A percentile compares a stretch with the other conserved stretches of the same genome.
These are phyloP conservation scores for Trichoderma lentiforme DNA, from an alignment of 2,329 filamentous ascomycete species.

Conservation along the genomic window DNA sequence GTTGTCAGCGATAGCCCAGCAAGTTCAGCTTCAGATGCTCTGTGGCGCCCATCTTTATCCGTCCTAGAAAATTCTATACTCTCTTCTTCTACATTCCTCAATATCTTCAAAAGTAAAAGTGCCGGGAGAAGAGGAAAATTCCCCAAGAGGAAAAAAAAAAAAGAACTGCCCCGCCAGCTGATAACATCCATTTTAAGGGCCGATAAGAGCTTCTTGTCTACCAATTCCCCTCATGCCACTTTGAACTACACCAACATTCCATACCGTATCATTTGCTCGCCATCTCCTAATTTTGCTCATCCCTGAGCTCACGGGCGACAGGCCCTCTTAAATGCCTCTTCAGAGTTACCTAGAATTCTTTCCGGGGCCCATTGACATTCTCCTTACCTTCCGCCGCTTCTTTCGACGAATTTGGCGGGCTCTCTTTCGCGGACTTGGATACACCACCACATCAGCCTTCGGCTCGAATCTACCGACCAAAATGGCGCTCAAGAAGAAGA, in stretches of 20 bases:
- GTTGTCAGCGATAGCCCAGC: background rate
- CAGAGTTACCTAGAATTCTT: conserved; percentile 28
- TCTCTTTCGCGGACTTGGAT: conserved; percentile 20
- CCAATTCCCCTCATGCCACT: conserved; percentile 15
- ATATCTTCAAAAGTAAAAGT: background rate
- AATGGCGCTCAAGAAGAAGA: conserved; percentile 59
- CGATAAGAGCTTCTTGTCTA: conserved; percentile 21
- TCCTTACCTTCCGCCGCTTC: conserved; percentile 29
- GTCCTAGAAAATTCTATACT: background rate
- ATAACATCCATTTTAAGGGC: conserved; percentile 10
- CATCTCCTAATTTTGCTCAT: conserved; percentile 11
- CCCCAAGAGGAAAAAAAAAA: background rate
- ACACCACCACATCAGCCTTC: conserved; percentile 12
- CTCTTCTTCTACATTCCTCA: background rate
- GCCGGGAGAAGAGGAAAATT: background rate
- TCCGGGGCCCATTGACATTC: conserved; percentile 30
- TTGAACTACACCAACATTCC: conserved; percentile 5
- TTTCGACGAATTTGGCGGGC: conserved; percentile 28
- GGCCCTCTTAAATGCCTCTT: conserved; percentile 27
- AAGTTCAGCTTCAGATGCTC: background rate
- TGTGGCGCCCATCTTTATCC: background rate
- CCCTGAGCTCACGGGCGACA: conserved; percentile 4
- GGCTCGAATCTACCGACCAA: conserved; percentile 23
- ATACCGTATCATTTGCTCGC: background rate
- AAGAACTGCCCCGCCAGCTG: conserved; percentile 18